These are phyloP conservation scores for Byssothecium circinans DNA, from an alignment of 2,329 filamentous ascomycete genomes.

Conservation along the genomic window DNA sequence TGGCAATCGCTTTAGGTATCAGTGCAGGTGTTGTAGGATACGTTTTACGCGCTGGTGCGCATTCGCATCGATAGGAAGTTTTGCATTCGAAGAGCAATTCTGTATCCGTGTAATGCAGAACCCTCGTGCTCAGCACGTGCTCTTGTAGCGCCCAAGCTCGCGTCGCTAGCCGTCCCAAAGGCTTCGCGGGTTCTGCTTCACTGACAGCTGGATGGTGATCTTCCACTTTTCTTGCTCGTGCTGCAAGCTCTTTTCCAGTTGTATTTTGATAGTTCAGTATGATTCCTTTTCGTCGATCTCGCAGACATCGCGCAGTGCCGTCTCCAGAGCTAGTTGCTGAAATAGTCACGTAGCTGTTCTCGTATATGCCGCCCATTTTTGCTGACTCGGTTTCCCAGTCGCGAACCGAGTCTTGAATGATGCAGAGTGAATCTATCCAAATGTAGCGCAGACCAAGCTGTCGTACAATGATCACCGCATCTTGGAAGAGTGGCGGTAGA, in stretches of 20 bases:
- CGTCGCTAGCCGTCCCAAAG: conserved; percentile 26
- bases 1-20: conserved; percentile 35
- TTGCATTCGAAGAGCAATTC: conserved; percentile 42
- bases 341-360: conserved; percentile 37
- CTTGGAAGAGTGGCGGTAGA: conserved; percentile 25
- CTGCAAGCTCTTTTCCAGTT: conserved; percentile 22
- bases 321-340: conserved; percentile 30
- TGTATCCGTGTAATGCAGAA: conserved; percentile 37
- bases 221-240: conserved; percentile 28
- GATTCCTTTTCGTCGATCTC: conserved; percentile 28
- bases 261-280: conserved; percentile 32
- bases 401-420: conserved; percentile 35
- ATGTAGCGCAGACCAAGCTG: conserved; percentile 37
- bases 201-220: conserved; percentile 33
- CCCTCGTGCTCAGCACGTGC: conserved; percentile 34
- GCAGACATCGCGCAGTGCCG: conserved; percentile 22
- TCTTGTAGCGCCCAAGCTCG: conserved; percentile 41
- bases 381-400: conserved; percentile 40
- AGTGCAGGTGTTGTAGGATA: conserved; percentile 34
- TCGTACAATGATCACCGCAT: conserved; percentile 36
- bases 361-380: conserved; percentile 41
- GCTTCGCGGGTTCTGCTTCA: conserved; percentile 25
- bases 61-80: conserved; percentile 37
- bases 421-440: conserved; percentile 42
- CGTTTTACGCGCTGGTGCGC: conserved; percentile 28